Evolutionary conservation across 2,329 filamentous ascomycete genomes (phyloP), one percentile per base, ranked within the genome.

Genomic region (Fusarium nelsonii): DNA sequence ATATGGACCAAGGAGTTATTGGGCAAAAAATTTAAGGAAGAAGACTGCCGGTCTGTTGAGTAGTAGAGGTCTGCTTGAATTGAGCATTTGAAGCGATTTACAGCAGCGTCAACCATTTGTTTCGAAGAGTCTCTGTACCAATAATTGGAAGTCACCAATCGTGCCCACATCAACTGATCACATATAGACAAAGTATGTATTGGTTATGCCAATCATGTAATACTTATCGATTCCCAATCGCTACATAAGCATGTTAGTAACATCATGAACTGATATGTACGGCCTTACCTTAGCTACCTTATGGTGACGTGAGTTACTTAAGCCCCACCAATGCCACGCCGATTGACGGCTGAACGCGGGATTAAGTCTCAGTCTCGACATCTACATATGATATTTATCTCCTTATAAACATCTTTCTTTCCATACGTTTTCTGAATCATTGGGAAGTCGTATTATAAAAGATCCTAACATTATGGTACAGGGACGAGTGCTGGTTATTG

Each of bases 401-500:
- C 34, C 20, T n/a, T 7, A 4, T 6, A 4, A 20, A 11, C 26
- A 18, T 33, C n/a, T 20, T 26, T 28, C 9, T 12, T 6, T n/a
- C 16, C 11, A 3, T 0, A 32, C 32, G 37, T 61, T 10, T 59
- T 20, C 16, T 16, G 20, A 14, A 32, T 20, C 10, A 18, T 10
- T n/a, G 15, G 16, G 3, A 10, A 14, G 18, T 6, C 18, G 4
- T 18, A 30, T 48, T 6, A 10, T 9, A 33, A 10, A 9, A 16
- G 16, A 43, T 2, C 40, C 15, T 3, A 11, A n/a, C 51, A 68
- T 23, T 36, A 84, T 84, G 82, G 71, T 72, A 2, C 71, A 76
- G 32, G 80, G 80, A 64, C 81, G 90, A 62, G 89, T 97, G 45
- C 83, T 97, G 58, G 88, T 96, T 18, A 92, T 97, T 74, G 94